Evolutionary conservation across 345 rosid species (phyloP).

Genomic region (Bretschneidera sinensis): DNA sequence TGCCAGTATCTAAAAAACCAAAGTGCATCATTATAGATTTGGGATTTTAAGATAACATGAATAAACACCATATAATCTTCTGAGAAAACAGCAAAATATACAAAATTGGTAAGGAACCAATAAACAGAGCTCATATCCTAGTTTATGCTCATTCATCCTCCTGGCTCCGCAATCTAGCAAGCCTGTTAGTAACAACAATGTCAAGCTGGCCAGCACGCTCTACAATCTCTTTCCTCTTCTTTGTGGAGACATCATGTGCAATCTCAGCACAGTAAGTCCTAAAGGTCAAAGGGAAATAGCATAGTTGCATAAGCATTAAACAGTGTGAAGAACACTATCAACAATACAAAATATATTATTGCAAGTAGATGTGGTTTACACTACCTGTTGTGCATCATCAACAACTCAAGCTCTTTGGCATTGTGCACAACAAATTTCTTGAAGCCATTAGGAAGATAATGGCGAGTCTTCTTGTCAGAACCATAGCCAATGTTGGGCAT

Average conservation of each 20-base stretch:
- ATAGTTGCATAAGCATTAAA: too few species aligned
- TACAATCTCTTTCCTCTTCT: conserved; percentile 71
- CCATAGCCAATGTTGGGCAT: conserved; percentile 90
- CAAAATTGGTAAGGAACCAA: too few species aligned
- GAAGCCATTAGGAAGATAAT: conserved; percentile 79
- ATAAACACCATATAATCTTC: too few species aligned
- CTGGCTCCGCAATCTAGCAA: conserved; percentile 74
- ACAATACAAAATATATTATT: too few species aligned
- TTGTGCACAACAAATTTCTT: conserved; percentile 84
- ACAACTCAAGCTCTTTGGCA: conserved; percentile 56
- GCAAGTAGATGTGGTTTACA: not conserved
- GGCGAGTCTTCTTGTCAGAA: conserved; percentile 75
- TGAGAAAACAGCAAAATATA: too few species aligned
- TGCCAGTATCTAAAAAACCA: too few species aligned
- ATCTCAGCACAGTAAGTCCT: conserved; percentile 89
- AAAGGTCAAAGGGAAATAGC: not conserved
- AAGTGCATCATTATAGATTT: too few species aligned
- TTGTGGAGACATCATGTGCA: conserved; percentile 80
- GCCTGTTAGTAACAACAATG: conserved; percentile 60
- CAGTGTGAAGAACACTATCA: too few species aligned
- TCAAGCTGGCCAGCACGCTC: conserved; percentile 87
- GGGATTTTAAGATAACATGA: too few species aligned
- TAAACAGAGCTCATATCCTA: too few species aligned
- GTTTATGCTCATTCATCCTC: conserved; percentile 59
- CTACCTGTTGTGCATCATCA: conserved; percentile 97